Evolutionary conservation across 169 alveolate genomes (phyloP).

Genomic region (Babesia ovis): DNA sequence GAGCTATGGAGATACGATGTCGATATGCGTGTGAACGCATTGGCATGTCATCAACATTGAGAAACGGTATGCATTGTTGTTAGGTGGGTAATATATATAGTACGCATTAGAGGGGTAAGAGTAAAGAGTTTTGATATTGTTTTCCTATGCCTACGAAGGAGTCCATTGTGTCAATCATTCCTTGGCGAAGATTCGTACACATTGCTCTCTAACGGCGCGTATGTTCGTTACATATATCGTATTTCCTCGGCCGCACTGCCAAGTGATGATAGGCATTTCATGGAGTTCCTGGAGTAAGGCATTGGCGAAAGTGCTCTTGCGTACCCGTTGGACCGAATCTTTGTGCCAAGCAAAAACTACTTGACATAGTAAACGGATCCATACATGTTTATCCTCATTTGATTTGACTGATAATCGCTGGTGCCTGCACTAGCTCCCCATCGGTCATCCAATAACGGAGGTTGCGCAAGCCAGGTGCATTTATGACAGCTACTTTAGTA

Average conservation of each 20-base stretch:
- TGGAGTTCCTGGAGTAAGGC: conserved; percentile 9
- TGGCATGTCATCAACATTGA: conserved; percentile 8
- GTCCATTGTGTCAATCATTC: too few relatives aligned
- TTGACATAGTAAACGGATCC: conserved; percentile 16
- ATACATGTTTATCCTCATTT: not conserved
- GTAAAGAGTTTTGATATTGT: too few relatives aligned
- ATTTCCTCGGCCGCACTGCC: not conserved
- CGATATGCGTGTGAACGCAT: conserved; percentile 27
- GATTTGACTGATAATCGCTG: conserved; percentile 18
- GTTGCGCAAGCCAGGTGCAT: conserved; percentile 20
- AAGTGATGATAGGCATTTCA: not conserved
- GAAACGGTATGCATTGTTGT: too few relatives aligned
- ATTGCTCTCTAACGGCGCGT: too few relatives aligned
- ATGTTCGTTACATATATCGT: too few relatives aligned
- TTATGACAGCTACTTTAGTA: conserved; percentile 13
- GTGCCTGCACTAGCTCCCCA: conserved; percentile 15
- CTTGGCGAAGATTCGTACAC: too few relatives aligned
- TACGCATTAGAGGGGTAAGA: too few relatives aligned
- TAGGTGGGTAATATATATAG: too few relatives aligned
- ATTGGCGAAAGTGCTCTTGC: conserved; percentile 39
- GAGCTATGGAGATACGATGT: conserved; percentile 18
- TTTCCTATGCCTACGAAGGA: too few relatives aligned
- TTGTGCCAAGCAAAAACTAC: conserved; percentile 8
- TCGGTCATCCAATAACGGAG: conserved; percentile 15
- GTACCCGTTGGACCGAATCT: conserved; percentile 9